These are phyloP conservation scores for Nicotiana sylvestris DNA, from an alignment of 257 asterid genomes.

Conservation along the genomic window DNA sequence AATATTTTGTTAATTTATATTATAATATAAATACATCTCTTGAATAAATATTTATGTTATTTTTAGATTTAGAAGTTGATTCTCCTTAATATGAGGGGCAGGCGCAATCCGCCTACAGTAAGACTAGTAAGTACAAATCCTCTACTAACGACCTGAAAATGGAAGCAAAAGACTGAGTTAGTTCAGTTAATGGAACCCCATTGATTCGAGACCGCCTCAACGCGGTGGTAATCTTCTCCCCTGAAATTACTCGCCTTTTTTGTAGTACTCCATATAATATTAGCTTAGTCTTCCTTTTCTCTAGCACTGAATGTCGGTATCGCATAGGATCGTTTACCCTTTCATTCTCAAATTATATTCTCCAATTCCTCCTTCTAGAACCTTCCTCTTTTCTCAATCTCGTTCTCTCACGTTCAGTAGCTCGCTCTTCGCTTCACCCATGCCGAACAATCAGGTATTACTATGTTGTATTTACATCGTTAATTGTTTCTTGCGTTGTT, in stretches of 20 bases:
- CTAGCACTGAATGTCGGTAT: conserved; percentile 42
- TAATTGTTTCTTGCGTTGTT: neutral
- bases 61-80: too few species aligned
- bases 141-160: too few species aligned
- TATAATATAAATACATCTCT: too few species aligned
- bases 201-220: neutral
- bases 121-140: too few species aligned
- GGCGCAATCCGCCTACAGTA: too few species aligned
- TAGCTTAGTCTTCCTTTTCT: neutral
- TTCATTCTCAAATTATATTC: conserved; percentile 18
- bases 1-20: too few species aligned
- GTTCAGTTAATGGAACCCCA: neutral
- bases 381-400: conserved; percentile 16
- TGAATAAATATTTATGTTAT: too few species aligned
- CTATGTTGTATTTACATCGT: neutral
- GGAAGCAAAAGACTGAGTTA: too few species aligned
- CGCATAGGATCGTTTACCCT: conserved; percentile 28
- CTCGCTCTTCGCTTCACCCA: conserved; percentile 23
- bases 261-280: neutral
- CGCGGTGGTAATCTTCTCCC: conserved; percentile 2
- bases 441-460: conserved; percentile 60
- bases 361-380: conserved; percentile 16
- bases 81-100: too few species aligned
- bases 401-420: conserved; percentile 8
- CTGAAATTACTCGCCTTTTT: neutral